Conservation (phyloP, 371 early-diverging fungal genomes). For the Zopfochytrium polystomum region DNA sequence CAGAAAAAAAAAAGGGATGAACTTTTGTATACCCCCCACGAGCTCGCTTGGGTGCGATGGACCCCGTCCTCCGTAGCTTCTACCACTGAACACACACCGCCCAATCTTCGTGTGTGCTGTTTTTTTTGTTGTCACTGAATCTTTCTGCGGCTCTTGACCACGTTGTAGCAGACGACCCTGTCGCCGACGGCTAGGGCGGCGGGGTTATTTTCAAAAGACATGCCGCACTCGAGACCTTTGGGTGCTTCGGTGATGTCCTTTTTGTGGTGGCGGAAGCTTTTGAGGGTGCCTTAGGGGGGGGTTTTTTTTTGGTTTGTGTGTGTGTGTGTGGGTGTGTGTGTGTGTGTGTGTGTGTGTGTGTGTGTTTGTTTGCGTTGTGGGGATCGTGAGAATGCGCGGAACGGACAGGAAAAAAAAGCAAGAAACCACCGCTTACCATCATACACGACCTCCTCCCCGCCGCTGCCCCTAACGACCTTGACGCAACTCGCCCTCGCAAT, state of each 20-base stretch:
- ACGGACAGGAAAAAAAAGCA: background rate
- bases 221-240: constrained; percentile 91
- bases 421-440: constrained; percentile 50
- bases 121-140: constrained; percentile 9
- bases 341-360: too few species aligned
- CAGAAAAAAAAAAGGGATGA: too few species aligned
- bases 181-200: constrained; percentile 79
- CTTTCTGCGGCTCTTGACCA: constrained; percentile 9
- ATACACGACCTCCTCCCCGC: constrained; percentile 65
- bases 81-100: too few species aligned
- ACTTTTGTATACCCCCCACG: too few species aligned
- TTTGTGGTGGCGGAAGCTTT: constrained; percentile 68
- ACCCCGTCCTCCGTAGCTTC: too few species aligned
- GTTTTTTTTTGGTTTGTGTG: too few species aligned
- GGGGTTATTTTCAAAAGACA: constrained; percentile 77
- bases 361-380: too few species aligned
- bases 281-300: constrained; percentile 43
- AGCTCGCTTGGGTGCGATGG: too few species aligned
- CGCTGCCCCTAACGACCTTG: constrained; percentile 13
- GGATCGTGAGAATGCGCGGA: too few species aligned
- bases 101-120: too few species aligned
- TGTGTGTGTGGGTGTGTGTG: too few species aligned
- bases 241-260: constrained; percentile 82
- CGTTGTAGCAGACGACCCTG: constrained; percentile 58
- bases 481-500: constrained; percentile 1